These are phyloP conservation scores for Ophiostoma piceae DNA, from an alignment of 2,329 filamentous ascomycete species.

Conservation along the genomic window DNA sequence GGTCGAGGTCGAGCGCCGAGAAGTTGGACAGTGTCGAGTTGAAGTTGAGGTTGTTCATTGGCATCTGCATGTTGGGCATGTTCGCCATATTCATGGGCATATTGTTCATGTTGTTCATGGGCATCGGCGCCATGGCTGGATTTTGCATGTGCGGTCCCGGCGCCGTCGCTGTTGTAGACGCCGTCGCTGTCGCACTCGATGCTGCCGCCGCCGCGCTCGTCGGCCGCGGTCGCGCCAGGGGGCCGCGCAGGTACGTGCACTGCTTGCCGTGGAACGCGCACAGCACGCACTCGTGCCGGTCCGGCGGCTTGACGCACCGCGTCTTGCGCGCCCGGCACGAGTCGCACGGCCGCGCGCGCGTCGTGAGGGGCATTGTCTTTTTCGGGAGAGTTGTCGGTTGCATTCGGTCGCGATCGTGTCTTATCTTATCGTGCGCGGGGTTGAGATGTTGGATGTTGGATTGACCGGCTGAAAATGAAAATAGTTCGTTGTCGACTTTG, in stretches of 20 bases:
- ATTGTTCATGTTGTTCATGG: background rate
- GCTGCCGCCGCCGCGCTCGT: background rate
- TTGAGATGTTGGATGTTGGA: background rate
- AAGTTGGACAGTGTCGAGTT: background rate
- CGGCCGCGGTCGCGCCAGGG: constrained; percentile 11
- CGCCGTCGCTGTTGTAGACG: background rate
- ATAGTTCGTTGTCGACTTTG: too few relatives aligned
- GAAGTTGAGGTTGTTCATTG: background rate
- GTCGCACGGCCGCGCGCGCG: constrained; percentile 15
- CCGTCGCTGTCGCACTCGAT: background rate
- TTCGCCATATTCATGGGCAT: background rate
- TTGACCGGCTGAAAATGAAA: too few relatives aligned
- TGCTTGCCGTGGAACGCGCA: constrained; percentile 16
- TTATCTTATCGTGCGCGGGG: background rate
- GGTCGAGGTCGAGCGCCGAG: background rate
- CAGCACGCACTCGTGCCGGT: constrained; percentile 17
- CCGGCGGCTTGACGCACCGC: constrained; percentile 14
- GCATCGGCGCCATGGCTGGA: background rate
- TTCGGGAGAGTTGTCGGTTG: too few relatives aligned
- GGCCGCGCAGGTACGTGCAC: constrained; percentile 12
- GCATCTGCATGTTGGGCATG: background rate
- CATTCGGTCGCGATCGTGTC: too few relatives aligned
- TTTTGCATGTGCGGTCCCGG: background rate
- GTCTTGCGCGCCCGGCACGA: constrained; percentile 17
- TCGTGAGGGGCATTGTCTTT: constrained; percentile 7